phyloP scores from a whole-genome alignment of 2,329 filamentous ascomycete species.

The Huntiella savannae region DNA sequence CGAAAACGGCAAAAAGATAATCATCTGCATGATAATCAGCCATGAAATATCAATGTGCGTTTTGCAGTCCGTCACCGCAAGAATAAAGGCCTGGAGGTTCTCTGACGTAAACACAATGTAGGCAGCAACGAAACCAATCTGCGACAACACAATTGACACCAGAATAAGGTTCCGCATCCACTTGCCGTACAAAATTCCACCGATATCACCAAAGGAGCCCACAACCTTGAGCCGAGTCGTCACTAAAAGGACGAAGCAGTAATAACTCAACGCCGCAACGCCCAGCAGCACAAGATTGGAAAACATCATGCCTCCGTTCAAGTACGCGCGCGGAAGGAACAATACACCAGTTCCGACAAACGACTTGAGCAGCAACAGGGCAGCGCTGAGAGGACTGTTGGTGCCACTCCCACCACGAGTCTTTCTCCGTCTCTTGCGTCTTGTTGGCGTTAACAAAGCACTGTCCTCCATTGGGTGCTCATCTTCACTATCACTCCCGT shows the following conservation, averaged over 20 bases:
- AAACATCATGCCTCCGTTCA: slow-evolving; percentile 95
- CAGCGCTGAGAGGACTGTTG: slow-evolving; percentile 60
- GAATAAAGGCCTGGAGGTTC: slow-evolving; percentile 85
- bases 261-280: slow-evolving; percentile 78
- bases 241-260: slow-evolving; percentile 90
- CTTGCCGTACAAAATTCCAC: slow-evolving; percentile 73
- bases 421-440: slow-evolving; percentile 58
- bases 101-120: slow-evolving; percentile 96
- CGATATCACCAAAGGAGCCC: slow-evolving; percentile 96
- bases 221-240: slow-evolving; percentile 68
- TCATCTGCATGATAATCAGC: slow-evolving; percentile 85
- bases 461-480: slow-evolving; percentile 79
- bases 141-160: slow-evolving; percentile 79
- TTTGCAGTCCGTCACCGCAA: slow-evolving; percentile 76
- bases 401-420: slow-evolving; percentile 53
- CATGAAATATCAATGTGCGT: slow-evolving; percentile 71
- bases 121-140: slow-evolving; percentile 84
- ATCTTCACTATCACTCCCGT: slow-evolving; percentile 35
- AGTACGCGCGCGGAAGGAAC: slow-evolving; percentile 78
- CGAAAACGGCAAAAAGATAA: slow-evolving; percentile 87
- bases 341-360: slow-evolving; percentile 94
- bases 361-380: slow-evolving; percentile 78
- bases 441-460: slow-evolving; percentile 58
- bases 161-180: slow-evolving; percentile 82
- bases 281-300: slow-evolving; percentile 77